Base-by-base conservation (phyloP, 805 yeast species). In the Wickerhamomyces pijperi region DNA sequence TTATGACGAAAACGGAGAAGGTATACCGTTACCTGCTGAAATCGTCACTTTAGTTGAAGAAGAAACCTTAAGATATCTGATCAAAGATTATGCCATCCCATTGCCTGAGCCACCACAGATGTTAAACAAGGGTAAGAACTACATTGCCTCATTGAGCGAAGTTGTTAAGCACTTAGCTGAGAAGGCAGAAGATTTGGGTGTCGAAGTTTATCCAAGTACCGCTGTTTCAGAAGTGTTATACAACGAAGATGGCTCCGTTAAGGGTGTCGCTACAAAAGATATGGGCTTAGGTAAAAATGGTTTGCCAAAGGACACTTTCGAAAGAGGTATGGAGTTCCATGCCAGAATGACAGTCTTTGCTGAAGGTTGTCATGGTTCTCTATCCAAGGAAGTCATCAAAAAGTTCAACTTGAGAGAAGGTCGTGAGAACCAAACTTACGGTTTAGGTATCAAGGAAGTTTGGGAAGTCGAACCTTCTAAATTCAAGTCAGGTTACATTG, bases 361-460 rank as follows among this genome's bases (percentile, higher is more conserved):
- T 5, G 98, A 92, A 63, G 98, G 98, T n/a, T 92, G 98, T 56
- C 97, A 88, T 60, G 98, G 98, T 0, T 87, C 96, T 1, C 65
- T 92, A 39, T 69, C 88, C 12, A 90, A 92, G 56, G 74, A 82
- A 54, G 79, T 76, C 0, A 80, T 90, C 39, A 64, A 70, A 39
- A 75, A 78, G 50, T 90, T 63, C 60, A 67, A 78, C 34, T 63
- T 92, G 43, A 74, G 97, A 42, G 67, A 70, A 37, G 72, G 74
- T 25, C 66, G 70, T 38, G 69, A 74, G 38, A 78, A 78, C 16
- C 98, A 92, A 64, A 87, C 97, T 0, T 92, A 92, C 60, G 99
- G 98, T 12, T 59, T 92, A 19, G 99, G 99, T 31, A 72, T 92
- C 42, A 92, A 92, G 58, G 99, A 92, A 61, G 90, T 92, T 6